Percentiles rank a stretch among this genome's conserved stretches.
Conservation (phyloP, 116 monocot genomes). For the Cymodocea nodosa region DNA sequence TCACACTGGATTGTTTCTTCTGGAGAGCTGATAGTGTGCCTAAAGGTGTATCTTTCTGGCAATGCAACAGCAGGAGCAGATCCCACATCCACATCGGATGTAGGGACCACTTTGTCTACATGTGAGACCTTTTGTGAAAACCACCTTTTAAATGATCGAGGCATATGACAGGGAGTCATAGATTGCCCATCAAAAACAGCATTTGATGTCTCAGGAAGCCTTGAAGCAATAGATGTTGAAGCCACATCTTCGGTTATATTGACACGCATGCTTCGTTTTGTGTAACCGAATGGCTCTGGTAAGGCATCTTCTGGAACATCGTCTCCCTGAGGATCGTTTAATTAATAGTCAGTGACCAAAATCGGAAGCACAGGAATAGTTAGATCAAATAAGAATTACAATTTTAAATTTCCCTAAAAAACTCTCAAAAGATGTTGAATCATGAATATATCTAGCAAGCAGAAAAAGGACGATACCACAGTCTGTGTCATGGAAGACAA, state of each 20-base stretch:
- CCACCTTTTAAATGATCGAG: conserved; percentile 32
- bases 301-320: conserved; percentile 59
- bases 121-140: conserved; percentile 27
- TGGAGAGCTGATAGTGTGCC: not conserved
- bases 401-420: too few relatives aligned
- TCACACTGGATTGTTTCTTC: not conserved
- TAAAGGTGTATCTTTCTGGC: conserved; percentile 12
- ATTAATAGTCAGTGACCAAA: not conserved
- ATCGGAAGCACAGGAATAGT: not conserved
- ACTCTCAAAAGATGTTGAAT: too few relatives aligned
- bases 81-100: not conserved
- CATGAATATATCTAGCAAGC: too few relatives aligned
- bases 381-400: not conserved
- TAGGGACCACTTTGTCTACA: not conserved
- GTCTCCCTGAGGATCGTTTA: conserved; percentile 37
- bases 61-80: conserved; percentile 10
- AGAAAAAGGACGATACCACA: too few relatives aligned
- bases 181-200: conserved; percentile 6
- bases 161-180: conserved; percentile 25
- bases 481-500: too few relatives aligned
- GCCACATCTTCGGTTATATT: not conserved
- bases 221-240: conserved; percentile 1
- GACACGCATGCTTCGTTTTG: conserved; percentile 5
- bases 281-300: conserved; percentile 59
- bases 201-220: not conserved